Evolutionary conservation across 31 red algal genomes (phyloP), one percentile per base, ranked within the genome.

Genomic region (Odonthalia washingtoniensis): DNA sequence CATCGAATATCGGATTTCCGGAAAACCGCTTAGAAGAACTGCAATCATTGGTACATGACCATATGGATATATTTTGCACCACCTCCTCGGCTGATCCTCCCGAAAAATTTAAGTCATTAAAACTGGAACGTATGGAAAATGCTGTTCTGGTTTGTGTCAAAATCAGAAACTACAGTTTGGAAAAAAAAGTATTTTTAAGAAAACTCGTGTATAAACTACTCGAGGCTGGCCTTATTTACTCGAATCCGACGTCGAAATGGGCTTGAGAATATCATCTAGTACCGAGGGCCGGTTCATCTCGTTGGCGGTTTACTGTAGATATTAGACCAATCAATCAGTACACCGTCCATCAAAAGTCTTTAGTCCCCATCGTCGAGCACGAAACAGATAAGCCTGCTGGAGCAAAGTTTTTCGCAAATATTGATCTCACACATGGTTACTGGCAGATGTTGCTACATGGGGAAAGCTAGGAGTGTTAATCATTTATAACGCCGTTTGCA

Each of bases 191-290:
- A 12, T 70, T 70, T 37, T 12, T 70, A 12, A 9, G 66, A 12
- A 37, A 70, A 12, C 34, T 70, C 28, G 66, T 70, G 6, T 12
- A 21, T 46, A 28, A 39, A 12, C 74, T 77, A 12, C 21, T 77
- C 9, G 21, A 27, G 14, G n/a, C 21, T 21, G 37, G 37, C 35
- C 37, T 77, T 21, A 28, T 46, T 12, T 77, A 77, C 74, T 27
- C 74, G 9, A 77, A 77, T 30, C 74, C 78, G 21, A 68, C 78
- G 16, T 64, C 78, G 17, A 6, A 34, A 12, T 68, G 78, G 78
- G 60, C 78, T 32, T 64, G 41, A 4, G 46, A 52, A 12, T 26
- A 52, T 5, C 44, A 28, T 6, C 46, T 63, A 24, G 78, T 64
- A 6, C 78, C 74, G 27, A 77, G 46, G 28, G 12, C 16, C 40